phyloP scores from a whole-genome alignment of 805 yeast species.

The Blastobotrys robertii region DNA sequence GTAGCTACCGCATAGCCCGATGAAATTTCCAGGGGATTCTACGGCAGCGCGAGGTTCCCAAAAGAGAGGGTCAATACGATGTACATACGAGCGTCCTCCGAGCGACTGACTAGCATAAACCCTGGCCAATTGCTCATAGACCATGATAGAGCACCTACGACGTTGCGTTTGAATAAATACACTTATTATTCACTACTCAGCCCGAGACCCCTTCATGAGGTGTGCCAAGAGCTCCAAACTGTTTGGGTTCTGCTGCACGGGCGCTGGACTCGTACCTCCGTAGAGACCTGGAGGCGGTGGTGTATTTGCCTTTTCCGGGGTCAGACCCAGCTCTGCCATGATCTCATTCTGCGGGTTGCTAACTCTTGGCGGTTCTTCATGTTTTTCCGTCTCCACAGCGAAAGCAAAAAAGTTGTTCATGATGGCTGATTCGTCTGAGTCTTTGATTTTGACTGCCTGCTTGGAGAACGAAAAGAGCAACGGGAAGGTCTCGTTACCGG shows the following conservation, averaged over 20 bases:
- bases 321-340: not conserved
- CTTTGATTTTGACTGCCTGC: conserved; percentile 1
- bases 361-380: conserved; percentile 4
- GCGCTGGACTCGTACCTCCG: conserved; percentile 3
- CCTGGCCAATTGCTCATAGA: too few relatives aligned
- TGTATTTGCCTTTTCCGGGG: conserved; percentile 5
- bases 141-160: not conserved
- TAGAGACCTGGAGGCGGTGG: conserved; percentile 6
- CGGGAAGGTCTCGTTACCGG: conserved; percentile 16
- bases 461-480: conserved; percentile 21
- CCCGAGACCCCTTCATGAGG: conserved; percentile 5
- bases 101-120: too few relatives aligned
- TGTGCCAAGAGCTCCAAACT: conserved; percentile 8
- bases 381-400: conserved; percentile 2
- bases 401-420: conserved; percentile 5
- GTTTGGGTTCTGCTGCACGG: conserved; percentile 4
- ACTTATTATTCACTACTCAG: not conserved
- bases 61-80: too few relatives aligned
- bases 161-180: not conserved
- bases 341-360: not conserved
- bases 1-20: too few relatives aligned
- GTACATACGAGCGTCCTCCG: too few relatives aligned
- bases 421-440: too few relatives aligned
- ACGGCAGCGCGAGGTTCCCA: too few relatives aligned
- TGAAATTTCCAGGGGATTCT: too few relatives aligned